Evolutionary conservation across 768 basidiomycete genomes (phyloP).

Genomic region (Phylloporus arenicola): DNA sequence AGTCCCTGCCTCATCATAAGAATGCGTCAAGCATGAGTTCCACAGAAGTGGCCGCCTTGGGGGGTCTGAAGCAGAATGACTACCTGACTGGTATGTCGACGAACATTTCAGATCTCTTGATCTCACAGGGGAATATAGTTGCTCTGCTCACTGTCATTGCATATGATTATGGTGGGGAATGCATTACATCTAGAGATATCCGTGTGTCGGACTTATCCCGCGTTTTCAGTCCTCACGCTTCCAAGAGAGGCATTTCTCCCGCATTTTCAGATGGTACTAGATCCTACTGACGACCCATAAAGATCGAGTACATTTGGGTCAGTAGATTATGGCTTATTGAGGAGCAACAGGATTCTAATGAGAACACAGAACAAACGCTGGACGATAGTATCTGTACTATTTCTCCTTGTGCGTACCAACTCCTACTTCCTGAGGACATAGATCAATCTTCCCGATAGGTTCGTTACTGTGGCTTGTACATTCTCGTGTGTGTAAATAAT

Average conservation of each 20-base stretch:
- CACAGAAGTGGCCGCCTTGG: background rate
- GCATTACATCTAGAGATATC: background rate
- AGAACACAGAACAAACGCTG: conserved; percentile 1
- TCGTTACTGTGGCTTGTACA: conserved; percentile 3
- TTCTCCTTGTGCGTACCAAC: background rate
- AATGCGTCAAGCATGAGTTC: background rate
- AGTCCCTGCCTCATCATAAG: background rate
- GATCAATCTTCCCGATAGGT: background rate
- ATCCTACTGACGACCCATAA: background rate
- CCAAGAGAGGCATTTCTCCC: background rate
- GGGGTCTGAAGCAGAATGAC: conserved; percentile 3
- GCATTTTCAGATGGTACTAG: background rate
- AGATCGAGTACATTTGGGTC: conserved; percentile 7
- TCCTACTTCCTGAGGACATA: background rate
- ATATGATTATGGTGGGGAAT: conserved; percentile 10
- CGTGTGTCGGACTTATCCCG: background rate
- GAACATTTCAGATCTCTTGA: background rate
- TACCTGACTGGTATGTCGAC: background rate
- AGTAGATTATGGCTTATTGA: background rate
- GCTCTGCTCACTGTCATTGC: conserved; percentile 2
- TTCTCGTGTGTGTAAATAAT: background rate
- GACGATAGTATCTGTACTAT: background rate
- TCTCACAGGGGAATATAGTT: conserved; percentile 3
- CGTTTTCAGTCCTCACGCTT: background rate
- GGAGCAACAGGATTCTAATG: background rate